phyloP scores from a whole-genome alignment of 2,329 filamentous ascomycete genomes.

The Sordariomycetes sp. region DNA sequence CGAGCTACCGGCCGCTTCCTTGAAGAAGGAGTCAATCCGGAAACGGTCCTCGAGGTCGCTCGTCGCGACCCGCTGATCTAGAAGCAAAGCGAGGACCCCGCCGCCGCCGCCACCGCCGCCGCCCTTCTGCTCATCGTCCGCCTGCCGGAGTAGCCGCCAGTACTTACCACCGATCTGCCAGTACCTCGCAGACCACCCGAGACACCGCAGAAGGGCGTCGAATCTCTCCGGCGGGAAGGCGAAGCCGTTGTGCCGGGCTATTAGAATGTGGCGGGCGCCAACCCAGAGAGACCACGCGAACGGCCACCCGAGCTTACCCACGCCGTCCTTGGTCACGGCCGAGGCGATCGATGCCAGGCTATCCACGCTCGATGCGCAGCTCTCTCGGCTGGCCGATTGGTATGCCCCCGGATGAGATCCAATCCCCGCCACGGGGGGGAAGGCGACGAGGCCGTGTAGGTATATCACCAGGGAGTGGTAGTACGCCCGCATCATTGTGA shows the following conservation, averaged over 20 bases:
- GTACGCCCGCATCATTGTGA: constrained; percentile 6
- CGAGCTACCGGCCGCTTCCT: too few species aligned
- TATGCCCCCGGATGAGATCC: not conserved
- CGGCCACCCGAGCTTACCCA: constrained; percentile 5
- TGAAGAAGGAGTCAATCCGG: too few species aligned
- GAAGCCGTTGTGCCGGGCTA: not conserved
- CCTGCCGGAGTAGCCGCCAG: constrained; percentile 2
- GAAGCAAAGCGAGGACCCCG: not conserved
- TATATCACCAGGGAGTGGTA: constrained; percentile 4
- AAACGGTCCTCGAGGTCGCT: constrained; percentile 4
- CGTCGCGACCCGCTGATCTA: not conserved
- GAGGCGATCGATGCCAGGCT: not conserved
- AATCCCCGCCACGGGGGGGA: not conserved
- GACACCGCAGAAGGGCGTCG: not conserved
- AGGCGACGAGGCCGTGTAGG: constrained; percentile 2
- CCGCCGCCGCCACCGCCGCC: too few species aligned
- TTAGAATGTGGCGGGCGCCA: constrained; percentile 3
- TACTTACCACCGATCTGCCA: constrained; percentile 7
- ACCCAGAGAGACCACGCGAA: constrained; percentile 7
- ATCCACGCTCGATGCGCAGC: not conserved
- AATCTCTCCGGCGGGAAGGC: not conserved
- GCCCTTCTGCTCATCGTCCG: not conserved
- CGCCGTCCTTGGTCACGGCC: not conserved
- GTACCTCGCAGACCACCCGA: constrained; percentile 1
- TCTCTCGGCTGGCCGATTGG: not conserved